Conservation (phyloP, 192 early-diverging fungal genomes). For the Backusella psychrophila region DNA sequence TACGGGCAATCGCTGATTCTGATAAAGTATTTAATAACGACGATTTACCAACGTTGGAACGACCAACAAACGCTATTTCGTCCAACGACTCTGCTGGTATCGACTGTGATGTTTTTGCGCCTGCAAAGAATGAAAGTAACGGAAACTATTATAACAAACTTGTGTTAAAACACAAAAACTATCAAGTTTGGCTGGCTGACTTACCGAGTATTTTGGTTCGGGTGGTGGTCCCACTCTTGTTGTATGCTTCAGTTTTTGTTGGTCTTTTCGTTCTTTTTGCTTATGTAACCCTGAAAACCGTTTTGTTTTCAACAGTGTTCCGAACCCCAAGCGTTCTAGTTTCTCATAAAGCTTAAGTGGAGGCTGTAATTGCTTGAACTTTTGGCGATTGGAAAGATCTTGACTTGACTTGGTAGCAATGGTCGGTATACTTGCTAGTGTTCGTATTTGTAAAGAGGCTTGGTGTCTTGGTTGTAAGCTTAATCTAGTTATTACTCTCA, state of each 20-base stretch:
- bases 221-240: neutral
- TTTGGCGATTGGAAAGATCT: slow-evolving; percentile 37
- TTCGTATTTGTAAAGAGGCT: neutral
- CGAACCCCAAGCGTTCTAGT: slow-evolving; percentile 34
- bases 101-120: slow-evolving; percentile 38
- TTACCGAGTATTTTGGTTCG: slow-evolving; percentile 28
- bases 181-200: neutral
- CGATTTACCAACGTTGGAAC: slow-evolving; percentile 83
- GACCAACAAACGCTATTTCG: slow-evolving; percentile 46
- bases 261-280: neutral
- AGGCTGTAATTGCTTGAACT: slow-evolving; percentile 33
- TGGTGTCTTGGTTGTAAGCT: neutral
- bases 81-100: slow-evolving; percentile 31
- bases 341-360: slow-evolving; percentile 23
- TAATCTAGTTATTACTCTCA: neutral
- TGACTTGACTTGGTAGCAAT: neutral
- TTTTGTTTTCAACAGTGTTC: slow-evolving; percentile 28
- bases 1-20: slow-evolving; percentile 57
- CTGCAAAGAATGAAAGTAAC: slow-evolving; percentile 39
- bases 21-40: slow-evolving; percentile 69
- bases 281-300: slow-evolving; percentile 24
- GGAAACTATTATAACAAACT: slow-evolving; percentile 28
- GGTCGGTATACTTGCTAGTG: neutral
- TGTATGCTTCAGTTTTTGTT: slow-evolving; percentile 2
- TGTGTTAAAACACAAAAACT: neutral